Conservation (phyloP, 495 filamentous ascomycete genomes). For the Penicillium herquei region DNA sequence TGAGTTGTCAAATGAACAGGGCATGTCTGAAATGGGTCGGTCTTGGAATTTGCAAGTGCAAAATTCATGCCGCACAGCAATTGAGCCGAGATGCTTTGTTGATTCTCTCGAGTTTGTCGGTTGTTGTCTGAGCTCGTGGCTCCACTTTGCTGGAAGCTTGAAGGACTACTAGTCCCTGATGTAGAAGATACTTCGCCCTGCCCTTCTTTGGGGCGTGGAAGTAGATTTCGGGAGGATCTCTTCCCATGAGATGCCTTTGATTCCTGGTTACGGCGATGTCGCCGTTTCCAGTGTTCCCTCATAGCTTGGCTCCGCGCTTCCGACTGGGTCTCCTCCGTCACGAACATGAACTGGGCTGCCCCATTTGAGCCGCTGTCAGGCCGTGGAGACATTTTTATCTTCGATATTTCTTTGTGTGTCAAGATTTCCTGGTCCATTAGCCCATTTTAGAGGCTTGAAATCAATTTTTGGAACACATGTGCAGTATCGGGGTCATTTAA, state of each 20-base stretch:
- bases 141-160: neutral
- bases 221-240: constrained; percentile 6
- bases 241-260: constrained; percentile 4
- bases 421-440: too few species aligned
- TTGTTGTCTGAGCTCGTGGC: neutral
- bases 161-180: neutral
- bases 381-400: constrained; percentile 5
- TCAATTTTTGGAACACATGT: too few species aligned
- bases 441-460: too few species aligned
- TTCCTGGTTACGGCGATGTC: constrained; percentile 19
- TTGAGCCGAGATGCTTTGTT: constrained; percentile 12
- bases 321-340: constrained; percentile 16
- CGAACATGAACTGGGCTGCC: constrained; percentile 17
- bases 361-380: constrained; percentile 6
- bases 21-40: constrained; percentile 30
- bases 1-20: constrained; percentile 25
- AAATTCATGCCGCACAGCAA: constrained; percentile 13
- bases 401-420: too few species aligned
- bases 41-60: constrained; percentile 17
- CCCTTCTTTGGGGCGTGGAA: neutral
- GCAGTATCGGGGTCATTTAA: too few species aligned
- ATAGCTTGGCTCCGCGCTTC: constrained; percentile 28
- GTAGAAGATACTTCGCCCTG: too few species aligned
- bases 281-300: constrained; percentile 26
- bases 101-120: neutral